Base-by-base conservation (phyloP, 306 rosid genomes). In the Acacia melanoxylon region DNA sequence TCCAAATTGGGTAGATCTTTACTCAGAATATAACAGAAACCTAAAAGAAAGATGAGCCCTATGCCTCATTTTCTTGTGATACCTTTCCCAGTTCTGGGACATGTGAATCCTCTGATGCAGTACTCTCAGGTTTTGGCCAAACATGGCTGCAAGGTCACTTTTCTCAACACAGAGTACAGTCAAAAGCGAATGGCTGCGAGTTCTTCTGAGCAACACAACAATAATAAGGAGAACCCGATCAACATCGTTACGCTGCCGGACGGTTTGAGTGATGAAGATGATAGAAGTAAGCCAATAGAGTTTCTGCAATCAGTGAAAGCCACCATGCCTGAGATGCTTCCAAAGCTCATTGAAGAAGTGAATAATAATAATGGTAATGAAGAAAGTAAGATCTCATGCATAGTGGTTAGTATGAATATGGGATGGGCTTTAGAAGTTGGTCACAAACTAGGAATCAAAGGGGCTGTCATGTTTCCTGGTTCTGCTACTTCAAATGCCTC, bases 361-460 rank as follows among this genome's bases (percentile, higher is more conserved):
- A 58, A 58, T 22, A 66, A 7, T 15, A 40, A 5, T 5, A 4
- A 5, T 16, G 20, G 4, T 15, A 20, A 20, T 14, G 44, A 29
- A 3, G 20, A 66, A 6, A 16, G 40, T 66, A 33, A 66, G 44
- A 66, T 66, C 20, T 66, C 71, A 29, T 66, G 71, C 24, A 66
- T 66, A 1, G 44, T 66, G 44, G 44, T 66, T 33, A 66, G 44
- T 66, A 14, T 66, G 22, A 31, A 33, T 33, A 66, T 66, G 71
- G 71, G 71, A 33, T 31, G 71, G 71, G 71, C 71, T 37, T 66
- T 66, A 40, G 44, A 66, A 66, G 71, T 66, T 40, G 71, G 44
- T 8, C 71, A 31, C 3, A 66, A 33, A 8, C 10, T 66, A 14
- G 71, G 71, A 4, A 31, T 66, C 44, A 66, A 66, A 15, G 71